These are phyloP conservation scores for Zygosaccharomyces pseudobailii DNA, from an alignment of 1,139 yeast species.

Conservation along the genomic window DNA sequence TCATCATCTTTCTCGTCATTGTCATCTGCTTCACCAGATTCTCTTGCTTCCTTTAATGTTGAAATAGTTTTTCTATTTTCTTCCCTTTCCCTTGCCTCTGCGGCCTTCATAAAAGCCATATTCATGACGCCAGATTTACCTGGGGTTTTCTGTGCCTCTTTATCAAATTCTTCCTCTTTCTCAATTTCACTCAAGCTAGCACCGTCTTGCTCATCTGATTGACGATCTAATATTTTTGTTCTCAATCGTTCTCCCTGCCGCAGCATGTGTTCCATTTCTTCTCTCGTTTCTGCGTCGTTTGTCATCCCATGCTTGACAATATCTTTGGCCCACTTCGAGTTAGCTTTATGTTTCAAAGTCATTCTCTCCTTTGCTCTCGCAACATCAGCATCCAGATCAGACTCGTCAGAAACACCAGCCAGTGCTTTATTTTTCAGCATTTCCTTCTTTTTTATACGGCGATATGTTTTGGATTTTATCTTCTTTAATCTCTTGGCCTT, in stretches of 20 bases:
- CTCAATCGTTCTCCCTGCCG: slow-evolving; percentile 78
- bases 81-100: slow-evolving; percentile 59
- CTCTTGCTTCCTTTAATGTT: slow-evolving; percentile 44
- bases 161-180: slow-evolving; percentile 30
- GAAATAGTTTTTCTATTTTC: slow-evolving; percentile 53
- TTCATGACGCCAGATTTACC: slow-evolving; percentile 81
- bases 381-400: slow-evolving; percentile 61
- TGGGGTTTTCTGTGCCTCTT: slow-evolving; percentile 42
- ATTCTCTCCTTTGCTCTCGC: slow-evolving; percentile 88
- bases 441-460: slow-evolving; percentile 83
- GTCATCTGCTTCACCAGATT: slow-evolving; percentile 40
- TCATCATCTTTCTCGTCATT: slow-evolving; percentile 39
- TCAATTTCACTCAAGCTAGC: slow-evolving; percentile 57
- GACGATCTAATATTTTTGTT: slow-evolving; percentile 66
- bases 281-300: slow-evolving; percentile 77
- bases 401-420: slow-evolving; percentile 59
- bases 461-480: slow-evolving; percentile 87
- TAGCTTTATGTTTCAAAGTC: slow-evolving; percentile 84
- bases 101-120: slow-evolving; percentile 93
- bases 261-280: slow-evolving; percentile 91
- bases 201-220: slow-evolving; percentile 43
- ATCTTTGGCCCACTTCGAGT: slow-evolving; percentile 84
- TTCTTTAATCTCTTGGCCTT: slow-evolving; percentile 88
- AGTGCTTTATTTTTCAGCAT: slow-evolving; percentile 62
- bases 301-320: slow-evolving; percentile 88